Evolutionary conservation across 768 basidiomycete genomes (phyloP).

Genomic region (Postia placenta): DNA sequence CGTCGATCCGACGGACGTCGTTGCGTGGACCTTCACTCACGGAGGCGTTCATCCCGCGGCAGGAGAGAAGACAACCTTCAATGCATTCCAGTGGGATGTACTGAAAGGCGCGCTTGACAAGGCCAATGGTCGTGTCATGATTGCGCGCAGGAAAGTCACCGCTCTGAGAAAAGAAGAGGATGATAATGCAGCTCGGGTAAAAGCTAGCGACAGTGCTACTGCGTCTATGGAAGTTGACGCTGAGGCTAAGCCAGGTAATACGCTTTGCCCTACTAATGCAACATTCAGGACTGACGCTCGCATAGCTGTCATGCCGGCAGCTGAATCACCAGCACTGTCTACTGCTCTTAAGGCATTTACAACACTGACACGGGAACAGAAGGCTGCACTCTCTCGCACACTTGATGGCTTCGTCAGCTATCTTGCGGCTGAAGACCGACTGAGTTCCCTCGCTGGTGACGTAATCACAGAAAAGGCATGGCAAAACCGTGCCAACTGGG

Average conservation of each 20-base stretch:
- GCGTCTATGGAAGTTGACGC: conserved; percentile 73
- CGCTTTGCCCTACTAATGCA: background rate
- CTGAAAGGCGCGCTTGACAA: conserved; percentile 82
- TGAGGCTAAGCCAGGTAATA: conserved; percentile 59
- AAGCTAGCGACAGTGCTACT: conserved; percentile 49
- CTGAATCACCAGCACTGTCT: conserved; percentile 62
- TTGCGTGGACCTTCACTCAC: conserved; percentile 74
- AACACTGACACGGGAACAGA: conserved; percentile 72
- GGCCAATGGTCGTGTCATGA: conserved; percentile 80
- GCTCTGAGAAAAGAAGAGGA: conserved; percentile 85
- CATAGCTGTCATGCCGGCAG: conserved; percentile 38
- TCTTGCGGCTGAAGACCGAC: conserved; percentile 41
- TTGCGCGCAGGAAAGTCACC: conserved; percentile 68
- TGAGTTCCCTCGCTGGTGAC: conserved; percentile 45
- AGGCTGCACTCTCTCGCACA: conserved; percentile 61
- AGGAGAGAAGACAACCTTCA: conserved; percentile 31
- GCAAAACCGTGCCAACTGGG: conserved; percentile 67
- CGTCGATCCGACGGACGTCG: conserved; percentile 89
- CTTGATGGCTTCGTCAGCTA: conserved; percentile 71
- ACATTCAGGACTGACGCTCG: background rate
- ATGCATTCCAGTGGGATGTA: conserved; percentile 79
- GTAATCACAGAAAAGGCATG: conserved; percentile 65
- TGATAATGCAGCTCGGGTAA: conserved; percentile 70
- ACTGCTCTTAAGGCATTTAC: conserved; percentile 71
- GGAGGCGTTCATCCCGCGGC: conserved; percentile 37